These are phyloP conservation scores for Gossypium arboreum DNA, from an alignment of 345 rosid genomes.

Conservation along the genomic window DNA sequence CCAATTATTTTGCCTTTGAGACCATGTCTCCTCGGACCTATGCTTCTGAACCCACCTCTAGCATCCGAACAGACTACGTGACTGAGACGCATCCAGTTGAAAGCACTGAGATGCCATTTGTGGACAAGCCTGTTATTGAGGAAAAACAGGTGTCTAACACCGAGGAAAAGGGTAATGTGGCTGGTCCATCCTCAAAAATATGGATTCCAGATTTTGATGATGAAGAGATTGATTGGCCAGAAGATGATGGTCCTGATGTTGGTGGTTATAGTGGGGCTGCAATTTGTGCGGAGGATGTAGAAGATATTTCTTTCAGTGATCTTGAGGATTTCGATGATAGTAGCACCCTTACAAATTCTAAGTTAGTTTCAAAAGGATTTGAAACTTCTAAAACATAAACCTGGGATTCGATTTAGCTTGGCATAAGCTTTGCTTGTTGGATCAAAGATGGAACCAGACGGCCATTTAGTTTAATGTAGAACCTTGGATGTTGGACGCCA, in stretches of 20 bases:
- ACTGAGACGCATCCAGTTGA: conserved; percentile 55
- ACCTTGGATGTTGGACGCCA: conserved; percentile 2
- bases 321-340: conserved; percentile 66
- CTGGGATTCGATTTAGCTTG: conserved; percentile 7
- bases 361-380: conserved; percentile 24
- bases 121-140: conserved; percentile 62
- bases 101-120: conserved; percentile 42
- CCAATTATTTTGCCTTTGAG: conserved; percentile 26
- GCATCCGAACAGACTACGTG: conserved; percentile 40
- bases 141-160: conserved; percentile 40
- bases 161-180: conserved; percentile 29
- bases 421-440: conserved; percentile 25
- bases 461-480: background rate
- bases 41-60: conserved; percentile 35
- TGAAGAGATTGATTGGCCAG: conserved; percentile 71
- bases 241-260: conserved; percentile 63
- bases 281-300: conserved; percentile 50
- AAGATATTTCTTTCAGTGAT: conserved; percentile 92
- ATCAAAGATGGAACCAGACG: conserved; percentile 3
- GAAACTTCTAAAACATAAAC: conserved; percentile 17
- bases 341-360: conserved; percentile 36
- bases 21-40: conserved; percentile 26
- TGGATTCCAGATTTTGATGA: conserved; percentile 49
- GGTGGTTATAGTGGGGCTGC: conserved; percentile 30
- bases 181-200: conserved; percentile 35